Percentiles rank a stretch among this genome's conserved stretches.
Conservation (phyloP, 331 rosid genomes). For the Telfairia occidentalis region DNA sequence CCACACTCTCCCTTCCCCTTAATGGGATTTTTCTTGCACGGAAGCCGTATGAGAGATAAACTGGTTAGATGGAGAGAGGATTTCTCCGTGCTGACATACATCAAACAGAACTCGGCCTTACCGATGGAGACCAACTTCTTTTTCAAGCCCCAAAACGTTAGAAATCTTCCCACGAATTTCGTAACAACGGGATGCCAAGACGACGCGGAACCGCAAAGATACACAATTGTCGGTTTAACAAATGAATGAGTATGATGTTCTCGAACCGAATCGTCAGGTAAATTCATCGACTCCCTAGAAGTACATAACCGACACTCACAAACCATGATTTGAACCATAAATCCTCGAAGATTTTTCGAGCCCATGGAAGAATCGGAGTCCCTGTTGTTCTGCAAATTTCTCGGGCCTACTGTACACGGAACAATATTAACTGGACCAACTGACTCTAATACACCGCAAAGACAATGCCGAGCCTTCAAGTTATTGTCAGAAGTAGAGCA, state of each 20-base stretch:
- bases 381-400: neutral
- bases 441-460: slow-evolving; percentile 46
- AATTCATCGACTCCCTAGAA: slow-evolving; percentile 20
- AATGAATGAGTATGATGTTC: slow-evolving; percentile 36
- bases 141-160: slow-evolving; percentile 51
- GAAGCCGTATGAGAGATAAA: slow-evolving; percentile 16
- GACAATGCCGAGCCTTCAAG: slow-evolving; percentile 25
- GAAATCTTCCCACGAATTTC: slow-evolving; percentile 36
- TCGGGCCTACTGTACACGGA: slow-evolving; percentile 30
- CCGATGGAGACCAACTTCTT: slow-evolving; percentile 47
- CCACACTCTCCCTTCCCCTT: slow-evolving; percentile 55
- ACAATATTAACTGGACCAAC: slow-evolving; percentile 47
- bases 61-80: slow-evolving; percentile 34
- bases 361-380: slow-evolving; percentile 20
- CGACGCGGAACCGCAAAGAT: slow-evolving; percentile 50
- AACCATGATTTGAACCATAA: slow-evolving; percentile 40
- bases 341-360: slow-evolving; percentile 35
- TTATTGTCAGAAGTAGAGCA: neutral
- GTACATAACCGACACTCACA: slow-evolving; percentile 51
- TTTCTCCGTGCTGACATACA: slow-evolving; percentile 52
- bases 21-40: slow-evolving; percentile 3
- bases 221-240: slow-evolving; percentile 34
- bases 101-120: slow-evolving; percentile 43
- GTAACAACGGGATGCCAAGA: slow-evolving; percentile 62
- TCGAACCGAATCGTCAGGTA: slow-evolving; percentile 18